Evolutionary conservation across 495 filamentous ascomycete genomes (phyloP).

Genomic region (Cryomyces antarcticus): DNA sequence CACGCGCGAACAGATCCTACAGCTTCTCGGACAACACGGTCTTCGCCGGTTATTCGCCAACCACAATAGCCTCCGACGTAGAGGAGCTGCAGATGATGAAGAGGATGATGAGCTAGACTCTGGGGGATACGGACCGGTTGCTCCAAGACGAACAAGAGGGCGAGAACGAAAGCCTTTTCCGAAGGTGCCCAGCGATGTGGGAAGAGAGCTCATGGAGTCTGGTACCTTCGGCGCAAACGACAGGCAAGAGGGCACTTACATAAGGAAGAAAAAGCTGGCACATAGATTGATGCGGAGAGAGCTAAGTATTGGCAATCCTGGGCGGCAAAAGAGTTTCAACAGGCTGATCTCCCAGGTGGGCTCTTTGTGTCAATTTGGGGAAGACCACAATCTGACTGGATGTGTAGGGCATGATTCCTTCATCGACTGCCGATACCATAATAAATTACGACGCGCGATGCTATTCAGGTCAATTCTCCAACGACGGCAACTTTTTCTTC

Average conservation of each 20-base stretch:
- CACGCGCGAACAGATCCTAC: constrained; percentile 21
- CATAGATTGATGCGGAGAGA: constrained; percentile 59
- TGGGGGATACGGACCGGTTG: constrained; percentile 3
- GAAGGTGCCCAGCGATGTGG: constrained; percentile 57
- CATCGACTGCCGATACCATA: constrained; percentile 62
- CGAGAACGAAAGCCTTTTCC: constrained; percentile 31
- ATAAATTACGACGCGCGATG: constrained; percentile 70
- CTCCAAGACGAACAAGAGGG: constrained; percentile 1
- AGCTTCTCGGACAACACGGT: constrained; percentile 20
- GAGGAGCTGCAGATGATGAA: constrained; percentile 22
- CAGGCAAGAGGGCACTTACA: constrained; percentile 26
- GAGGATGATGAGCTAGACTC: constrained; percentile 18
- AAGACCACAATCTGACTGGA: constrained; percentile 3
- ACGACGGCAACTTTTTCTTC: constrained; percentile 96
- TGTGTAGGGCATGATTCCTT: constrained; percentile 35
- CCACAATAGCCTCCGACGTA: constrained; percentile 15
- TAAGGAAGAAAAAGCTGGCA: constrained; percentile 39
- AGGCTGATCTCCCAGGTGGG: constrained; percentile 27
- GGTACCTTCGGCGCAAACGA: constrained; percentile 55
- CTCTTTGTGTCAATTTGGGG: background rate
- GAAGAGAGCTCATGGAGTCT: constrained; percentile 54
- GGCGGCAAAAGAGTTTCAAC: constrained; percentile 32
- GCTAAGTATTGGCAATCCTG: constrained; percentile 37
- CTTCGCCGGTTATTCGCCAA: constrained; percentile 19
- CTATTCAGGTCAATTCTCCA: constrained; percentile 90